Evolutionary conservation across 2,329 filamentous ascomycete species (phyloP), one percentile per base, ranked within the genome.

Genomic region (Seiridium unicorne): DNA sequence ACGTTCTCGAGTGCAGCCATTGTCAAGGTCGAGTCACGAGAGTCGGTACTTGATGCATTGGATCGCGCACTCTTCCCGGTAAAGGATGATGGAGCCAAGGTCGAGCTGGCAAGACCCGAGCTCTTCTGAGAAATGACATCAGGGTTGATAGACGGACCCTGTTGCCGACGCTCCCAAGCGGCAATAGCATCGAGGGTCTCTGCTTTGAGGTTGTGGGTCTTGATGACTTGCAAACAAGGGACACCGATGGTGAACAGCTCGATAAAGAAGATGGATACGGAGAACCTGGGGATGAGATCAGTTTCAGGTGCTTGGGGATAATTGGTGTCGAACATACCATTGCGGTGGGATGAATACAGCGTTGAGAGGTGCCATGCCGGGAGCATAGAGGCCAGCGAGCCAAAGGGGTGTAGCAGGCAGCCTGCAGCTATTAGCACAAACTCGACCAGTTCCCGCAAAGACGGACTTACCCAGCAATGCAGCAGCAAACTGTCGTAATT

Each of bases 331-430:
- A 48, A 70, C 81, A 70, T 72, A 86, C 86, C 87, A 90, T 70
- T 87, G 82, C 2, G 86, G 83, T 55, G 87, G 85, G 11, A 86
- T 75, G 64, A 80, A 87, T 68, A 81, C 81, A 10, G 73, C 67
- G 69, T 88, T 87, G 58, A 88, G 72, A 0, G 73, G 68, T 2
- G 72, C 75, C 76, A 88, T 82, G 7, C 64, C 76, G 5, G 83
- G 80, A 3, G 78, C 77, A 60, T 84, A 80, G 11, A 86, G 74
- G 58, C 84, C 87, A 32, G 87, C 72, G 44, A 90, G 79, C 87
- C 87, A 90, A 75, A 90, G 81, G 0, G 88, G 88, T 7, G 86
- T 84, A 31, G 86, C 87, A 59, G 83, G 86, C 26, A 90, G 79
- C 59, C 84, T 87, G 49, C 51, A 36, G 4, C 5, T 11, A 42